Percentiles rank a stretch among this genome's conserved stretches.
Evolutionary conservation across 768 basidiomycete genomes (phyloP).

Genomic region (Pleurotus cornucopiae): DNA sequence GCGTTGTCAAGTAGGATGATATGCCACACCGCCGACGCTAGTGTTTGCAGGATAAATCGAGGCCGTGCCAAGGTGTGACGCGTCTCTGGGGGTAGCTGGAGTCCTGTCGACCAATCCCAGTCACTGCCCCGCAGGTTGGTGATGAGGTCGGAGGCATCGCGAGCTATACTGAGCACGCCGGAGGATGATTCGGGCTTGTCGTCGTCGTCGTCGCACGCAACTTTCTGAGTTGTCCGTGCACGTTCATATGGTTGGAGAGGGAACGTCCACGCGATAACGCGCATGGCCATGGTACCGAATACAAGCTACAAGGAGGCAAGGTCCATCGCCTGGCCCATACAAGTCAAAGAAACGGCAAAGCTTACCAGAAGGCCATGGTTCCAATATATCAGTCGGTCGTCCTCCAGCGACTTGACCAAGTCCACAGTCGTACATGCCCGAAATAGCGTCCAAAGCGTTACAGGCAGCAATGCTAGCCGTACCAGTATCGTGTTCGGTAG

Average conservation of each 20-base stretch:
- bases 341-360: conserved; percentile 6
- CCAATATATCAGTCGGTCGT: conserved; percentile 32
- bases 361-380: conserved; percentile 45
- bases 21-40: conserved; percentile 27
- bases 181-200: conserved; percentile 5
- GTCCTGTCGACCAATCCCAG: conserved; percentile 54
- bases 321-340: neutral
- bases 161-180: conserved; percentile 9
- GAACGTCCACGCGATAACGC: conserved; percentile 37
- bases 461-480: conserved; percentile 44
- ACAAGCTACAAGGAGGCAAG: conserved; percentile 25
- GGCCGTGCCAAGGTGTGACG: conserved; percentile 30
- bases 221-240: neutral
- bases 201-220: neutral
- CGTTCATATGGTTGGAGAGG: conserved; percentile 26
- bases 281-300: conserved; percentile 30
- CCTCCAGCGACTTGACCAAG: conserved; percentile 26
- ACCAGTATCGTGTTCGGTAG: conserved; percentile 37
- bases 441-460: conserved; percentile 40
- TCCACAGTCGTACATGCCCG: conserved; percentile 40
- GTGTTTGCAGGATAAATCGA: conserved; percentile 32
- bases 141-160: conserved; percentile 46
- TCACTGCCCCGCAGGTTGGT: conserved; percentile 53
- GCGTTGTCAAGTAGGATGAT: conserved; percentile 38
- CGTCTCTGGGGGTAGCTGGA: conserved; percentile 36